Conservation (phyloP, 176 grass and related monocot genomes). For the Alopecurus myosuroides region DNA sequence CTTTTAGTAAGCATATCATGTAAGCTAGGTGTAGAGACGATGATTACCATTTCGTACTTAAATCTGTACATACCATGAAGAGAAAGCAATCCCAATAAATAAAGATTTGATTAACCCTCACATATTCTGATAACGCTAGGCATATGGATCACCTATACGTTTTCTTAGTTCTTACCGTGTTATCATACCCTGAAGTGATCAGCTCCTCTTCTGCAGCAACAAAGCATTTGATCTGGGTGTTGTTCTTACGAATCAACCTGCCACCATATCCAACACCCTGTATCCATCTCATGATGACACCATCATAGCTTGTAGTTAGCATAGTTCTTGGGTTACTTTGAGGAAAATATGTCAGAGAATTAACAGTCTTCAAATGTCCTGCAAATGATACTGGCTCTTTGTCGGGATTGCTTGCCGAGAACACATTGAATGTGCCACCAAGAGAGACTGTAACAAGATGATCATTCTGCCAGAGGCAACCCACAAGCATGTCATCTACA, state of each 20-base stretch:
- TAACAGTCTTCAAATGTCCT: conserved; percentile 83
- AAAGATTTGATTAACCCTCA: background rate
- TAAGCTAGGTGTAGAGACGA: conserved; percentile 1
- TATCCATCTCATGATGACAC: conserved; percentile 87
- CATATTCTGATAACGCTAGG: background rate
- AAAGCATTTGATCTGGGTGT: conserved; percentile 95
- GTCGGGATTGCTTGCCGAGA: conserved; percentile 57
- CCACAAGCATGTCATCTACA: conserved; percentile 95
- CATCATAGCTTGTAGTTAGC: conserved; percentile 89
- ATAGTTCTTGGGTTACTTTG: conserved; percentile 63
- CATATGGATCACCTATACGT: background rate
- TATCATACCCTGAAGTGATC: conserved; percentile 85
- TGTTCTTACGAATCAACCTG: conserved; percentile 77
- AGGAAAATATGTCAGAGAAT: conserved; percentile 56
- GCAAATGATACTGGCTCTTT: conserved; percentile 78
- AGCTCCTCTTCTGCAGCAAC: conserved; percentile 69
- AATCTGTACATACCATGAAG: background rate
- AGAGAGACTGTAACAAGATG: conserved; percentile 88
- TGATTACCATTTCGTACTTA: background rate
- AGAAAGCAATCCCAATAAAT: conserved; percentile 5
- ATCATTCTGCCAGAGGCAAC: conserved; percentile 96
- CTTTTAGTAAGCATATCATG: conserved; percentile 5
- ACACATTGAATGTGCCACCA: conserved; percentile 85
- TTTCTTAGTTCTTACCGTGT: conserved; percentile 76
- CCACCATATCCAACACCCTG: conserved; percentile 79